phyloP scores from a whole-genome alignment of 2,329 filamentous ascomycete genomes.

The Parascedosporium putredinis region DNA sequence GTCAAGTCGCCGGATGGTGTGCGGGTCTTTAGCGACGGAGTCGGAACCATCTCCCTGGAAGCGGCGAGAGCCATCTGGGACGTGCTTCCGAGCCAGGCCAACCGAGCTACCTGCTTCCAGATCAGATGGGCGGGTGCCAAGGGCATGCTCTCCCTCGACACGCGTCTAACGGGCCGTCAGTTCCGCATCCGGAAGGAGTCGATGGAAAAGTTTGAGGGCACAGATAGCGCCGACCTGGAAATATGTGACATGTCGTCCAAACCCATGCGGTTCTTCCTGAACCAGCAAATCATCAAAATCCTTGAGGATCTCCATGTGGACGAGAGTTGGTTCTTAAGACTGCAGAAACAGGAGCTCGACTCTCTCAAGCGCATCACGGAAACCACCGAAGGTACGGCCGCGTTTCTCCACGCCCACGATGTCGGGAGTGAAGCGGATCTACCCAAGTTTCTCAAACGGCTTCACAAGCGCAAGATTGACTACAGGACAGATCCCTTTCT shows the following conservation, averaged over 20 bases:
- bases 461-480: constrained; percentile 48
- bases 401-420: constrained; percentile 52
- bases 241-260: constrained; percentile 61
- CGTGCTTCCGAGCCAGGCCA: constrained; percentile 33
- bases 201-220: constrained; percentile 68
- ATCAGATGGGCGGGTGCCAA: constrained; percentile 67
- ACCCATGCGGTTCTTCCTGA: constrained; percentile 60
- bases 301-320: constrained; percentile 64
- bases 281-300: constrained; percentile 76
- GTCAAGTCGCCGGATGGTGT: constrained; percentile 36
- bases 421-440: constrained; percentile 53
- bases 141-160: constrained; percentile 66
- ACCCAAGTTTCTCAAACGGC: constrained; percentile 48
- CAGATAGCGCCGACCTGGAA: constrained; percentile 46
- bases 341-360: constrained; percentile 54
- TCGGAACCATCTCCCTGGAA: constrained; percentile 58
- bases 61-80: constrained; percentile 52
- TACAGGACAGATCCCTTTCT: constrained; percentile 62
- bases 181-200: constrained; percentile 55
- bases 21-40: constrained; percentile 67
- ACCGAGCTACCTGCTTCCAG: constrained; percentile 57
- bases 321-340: constrained; percentile 45
- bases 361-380: constrained; percentile 49
- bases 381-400: constrained; percentile 49
- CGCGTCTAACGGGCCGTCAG: constrained; percentile 41